phyloP scores from a whole-genome alignment of 176 grass and related monocot genomes.

The Cymbopogon citratus region DNA sequence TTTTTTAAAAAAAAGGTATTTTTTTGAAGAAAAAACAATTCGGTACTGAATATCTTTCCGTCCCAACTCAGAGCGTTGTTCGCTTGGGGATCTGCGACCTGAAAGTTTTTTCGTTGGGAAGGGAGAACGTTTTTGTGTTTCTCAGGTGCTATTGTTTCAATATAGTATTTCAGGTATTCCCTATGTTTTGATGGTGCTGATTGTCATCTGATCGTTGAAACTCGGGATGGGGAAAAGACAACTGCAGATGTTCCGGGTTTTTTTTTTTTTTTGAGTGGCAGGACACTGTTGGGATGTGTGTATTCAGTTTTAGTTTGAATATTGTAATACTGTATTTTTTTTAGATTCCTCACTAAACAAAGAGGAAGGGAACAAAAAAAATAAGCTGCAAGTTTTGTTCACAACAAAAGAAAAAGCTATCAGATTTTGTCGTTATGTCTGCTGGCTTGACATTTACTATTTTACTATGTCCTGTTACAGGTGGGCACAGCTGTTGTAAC shows the following conservation, averaged over 20 bases:
- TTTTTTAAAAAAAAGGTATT: background rate
- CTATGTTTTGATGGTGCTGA: no score
- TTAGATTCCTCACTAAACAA: background rate
- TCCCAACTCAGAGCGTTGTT: background rate
- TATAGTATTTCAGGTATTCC: no score
- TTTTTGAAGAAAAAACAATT: background rate
- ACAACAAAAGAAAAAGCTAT: background rate
- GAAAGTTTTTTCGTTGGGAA: background rate
- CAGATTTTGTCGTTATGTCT: background rate
- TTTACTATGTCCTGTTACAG: slow-evolving; percentile 20
- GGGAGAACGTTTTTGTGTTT: background rate
- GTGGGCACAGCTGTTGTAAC: slow-evolving; percentile 95
- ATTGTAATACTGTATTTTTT: background rate
- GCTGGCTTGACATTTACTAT: background rate
- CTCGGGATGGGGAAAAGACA: background rate
- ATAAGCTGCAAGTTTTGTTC: background rate
- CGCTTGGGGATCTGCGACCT: background rate
- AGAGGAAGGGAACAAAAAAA: background rate
- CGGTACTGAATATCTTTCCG: background rate
- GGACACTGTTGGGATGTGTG: background rate
- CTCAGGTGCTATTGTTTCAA: no score
- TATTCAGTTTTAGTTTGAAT: background rate
- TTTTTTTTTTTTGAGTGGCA: background rate
- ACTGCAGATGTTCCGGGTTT: background rate
- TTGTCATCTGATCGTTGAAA: background rate